A percentile compares a stretch with the other conserved stretches of the same genome.
phyloP scores from a whole-genome alignment of 2,329 filamentous ascomycete species.

The Didymella arachidicola region DNA sequence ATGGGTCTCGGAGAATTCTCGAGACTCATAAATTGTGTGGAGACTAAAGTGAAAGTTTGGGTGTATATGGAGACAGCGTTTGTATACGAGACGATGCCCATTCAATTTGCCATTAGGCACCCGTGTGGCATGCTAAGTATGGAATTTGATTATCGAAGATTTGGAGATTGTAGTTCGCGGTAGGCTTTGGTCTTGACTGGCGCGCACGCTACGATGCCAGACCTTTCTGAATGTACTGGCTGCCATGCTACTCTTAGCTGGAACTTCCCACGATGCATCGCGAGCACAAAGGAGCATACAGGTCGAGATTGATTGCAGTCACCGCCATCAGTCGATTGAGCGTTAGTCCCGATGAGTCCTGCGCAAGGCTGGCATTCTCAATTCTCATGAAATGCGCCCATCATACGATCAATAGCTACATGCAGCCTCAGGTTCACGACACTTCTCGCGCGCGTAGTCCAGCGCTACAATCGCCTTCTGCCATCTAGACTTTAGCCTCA shows the following conservation, averaged over 20 bases:
- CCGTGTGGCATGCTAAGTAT: not conserved
- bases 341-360: not conserved
- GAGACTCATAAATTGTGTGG: not conserved
- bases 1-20: not conserved
- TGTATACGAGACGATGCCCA: not conserved
- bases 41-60: not conserved
- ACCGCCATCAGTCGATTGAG: not conserved
- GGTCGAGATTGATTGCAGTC: not conserved
- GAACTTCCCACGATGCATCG: not conserved
- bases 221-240: not conserved
- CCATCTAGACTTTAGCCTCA: conserved; percentile 23
- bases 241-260: not conserved
- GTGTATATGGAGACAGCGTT: conserved; percentile 1
- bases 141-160: not conserved
- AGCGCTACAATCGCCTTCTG: conserved; percentile 8
- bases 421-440: not conserved
- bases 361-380: conserved; percentile 1
- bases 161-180: not conserved
- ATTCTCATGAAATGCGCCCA: not conserved
- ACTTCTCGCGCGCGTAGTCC: not conserved
- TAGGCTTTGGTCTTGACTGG: not conserved
- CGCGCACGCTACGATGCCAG: not conserved
- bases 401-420: not conserved
- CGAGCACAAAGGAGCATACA: not conserved
- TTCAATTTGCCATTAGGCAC: conserved; percentile 1